Evolutionary conservation across 2,329 filamentous ascomycete genomes (phyloP).

Genomic region (Xylariaceae sp.): DNA sequence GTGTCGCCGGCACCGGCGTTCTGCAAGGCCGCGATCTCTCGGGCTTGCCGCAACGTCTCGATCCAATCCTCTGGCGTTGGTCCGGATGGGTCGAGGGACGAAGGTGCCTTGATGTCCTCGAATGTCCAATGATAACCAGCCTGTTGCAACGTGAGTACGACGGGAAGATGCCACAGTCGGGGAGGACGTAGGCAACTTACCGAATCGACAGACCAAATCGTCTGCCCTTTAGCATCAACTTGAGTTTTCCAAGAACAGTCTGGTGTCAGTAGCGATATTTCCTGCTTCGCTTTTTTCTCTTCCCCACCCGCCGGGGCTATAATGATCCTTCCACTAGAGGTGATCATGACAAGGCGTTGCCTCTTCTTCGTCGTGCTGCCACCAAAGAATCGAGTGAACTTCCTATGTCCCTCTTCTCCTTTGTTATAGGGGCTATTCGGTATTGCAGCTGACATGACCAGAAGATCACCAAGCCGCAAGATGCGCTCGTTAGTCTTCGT

Average conservation of each 20-base stretch:
- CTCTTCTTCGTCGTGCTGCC: conserved; percentile 88
- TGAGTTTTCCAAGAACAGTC: conserved; percentile 76
- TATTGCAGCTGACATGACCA: conserved; percentile 74
- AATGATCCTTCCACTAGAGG: conserved; percentile 82
- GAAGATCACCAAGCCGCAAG: conserved; percentile 83
- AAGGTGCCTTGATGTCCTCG: conserved; percentile 77
- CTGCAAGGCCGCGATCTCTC: conserved; percentile 74
- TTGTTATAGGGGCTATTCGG: conserved; percentile 69
- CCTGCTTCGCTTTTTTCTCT: conserved; percentile 90
- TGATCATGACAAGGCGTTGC: conserved; percentile 90
- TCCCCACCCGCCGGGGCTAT: conserved; percentile 88
- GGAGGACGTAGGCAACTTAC: conserved; percentile 51
- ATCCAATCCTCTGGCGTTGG: conserved; percentile 84
- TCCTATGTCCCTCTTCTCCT: conserved; percentile 71
- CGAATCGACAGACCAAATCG: conserved; percentile 86
- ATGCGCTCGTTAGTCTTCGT: conserved; percentile 90
- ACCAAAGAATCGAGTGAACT: conserved; percentile 89
- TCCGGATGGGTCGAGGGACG: conserved; percentile 50
- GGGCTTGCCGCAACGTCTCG: conserved; percentile 78
- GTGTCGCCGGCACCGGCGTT: conserved; percentile 58
- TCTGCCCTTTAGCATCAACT: conserved; percentile 79
- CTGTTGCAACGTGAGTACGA: conserved; percentile 39
- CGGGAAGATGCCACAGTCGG: not conserved
- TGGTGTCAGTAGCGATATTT: conserved; percentile 73
- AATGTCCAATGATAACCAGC: conserved; percentile 87